Percentiles rank a stretch among this genome's conserved stretches.
phyloP scores from a whole-genome alignment of 108 stramenopile genomes.

The Bacterosira constricta region DNA sequence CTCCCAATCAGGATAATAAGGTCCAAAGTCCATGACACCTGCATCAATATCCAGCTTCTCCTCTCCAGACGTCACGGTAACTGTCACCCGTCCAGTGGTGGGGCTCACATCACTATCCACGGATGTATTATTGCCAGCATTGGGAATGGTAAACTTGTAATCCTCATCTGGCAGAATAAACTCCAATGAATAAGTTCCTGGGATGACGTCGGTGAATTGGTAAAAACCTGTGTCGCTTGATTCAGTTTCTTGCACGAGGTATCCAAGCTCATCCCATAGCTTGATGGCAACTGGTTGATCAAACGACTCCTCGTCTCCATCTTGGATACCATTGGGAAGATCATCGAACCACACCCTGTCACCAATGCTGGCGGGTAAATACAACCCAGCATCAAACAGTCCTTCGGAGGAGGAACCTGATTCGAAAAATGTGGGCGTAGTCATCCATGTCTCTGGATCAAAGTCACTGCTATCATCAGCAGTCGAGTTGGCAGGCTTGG shows the following conservation, averaged over 20 bases:
- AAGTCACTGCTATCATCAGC: conserved; percentile 23
- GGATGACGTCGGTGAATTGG: conserved; percentile 24
- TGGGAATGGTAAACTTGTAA: conserved; percentile 33
- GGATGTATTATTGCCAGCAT: conserved; percentile 21
- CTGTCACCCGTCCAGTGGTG: conserved; percentile 11
- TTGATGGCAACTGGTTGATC: conserved; percentile 18
- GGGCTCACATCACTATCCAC: conserved; percentile 39
- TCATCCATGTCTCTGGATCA: conserved; percentile 26
- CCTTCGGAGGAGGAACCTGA: conserved; percentile 38
- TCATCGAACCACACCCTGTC: conserved; percentile 44
- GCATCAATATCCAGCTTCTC: conserved; percentile 32
- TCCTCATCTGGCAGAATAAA: conserved; percentile 19
- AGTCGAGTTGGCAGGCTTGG: not conserved
- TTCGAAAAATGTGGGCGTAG: conserved; percentile 19
- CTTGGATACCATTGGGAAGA: conserved; percentile 47
- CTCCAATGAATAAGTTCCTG: conserved; percentile 33
- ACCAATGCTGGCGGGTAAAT: conserved; percentile 40
- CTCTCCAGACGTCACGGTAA: conserved; percentile 38
- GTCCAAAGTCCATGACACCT: conserved; percentile 47
- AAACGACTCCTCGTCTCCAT: conserved; percentile 22
- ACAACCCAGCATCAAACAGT: conserved; percentile 40
- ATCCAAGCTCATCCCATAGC: conserved; percentile 43
- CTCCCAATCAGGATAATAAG: conserved; percentile 49
- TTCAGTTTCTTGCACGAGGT: conserved; percentile 13
- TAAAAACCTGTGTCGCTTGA: conserved; percentile 25